Evolutionary conservation across 2,329 filamentous ascomycete species (phyloP).

Genomic region (Clarireedia homoeocarpa): DNA sequence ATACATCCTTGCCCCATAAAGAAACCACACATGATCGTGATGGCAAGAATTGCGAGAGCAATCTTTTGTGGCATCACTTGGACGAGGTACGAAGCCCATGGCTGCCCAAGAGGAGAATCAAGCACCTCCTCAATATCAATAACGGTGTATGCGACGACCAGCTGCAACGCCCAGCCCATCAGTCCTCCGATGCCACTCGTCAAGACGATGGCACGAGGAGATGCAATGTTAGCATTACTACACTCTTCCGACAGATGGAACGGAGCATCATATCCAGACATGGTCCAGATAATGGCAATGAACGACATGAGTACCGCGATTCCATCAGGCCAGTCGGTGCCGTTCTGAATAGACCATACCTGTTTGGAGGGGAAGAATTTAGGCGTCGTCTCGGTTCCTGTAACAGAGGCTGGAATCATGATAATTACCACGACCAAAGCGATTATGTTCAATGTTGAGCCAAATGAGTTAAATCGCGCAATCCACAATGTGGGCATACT

Average conservation of each 20-base stretch:
- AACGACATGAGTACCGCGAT: conserved; percentile 65
- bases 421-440: conserved; percentile 59
- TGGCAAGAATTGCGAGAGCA: conserved; percentile 48
- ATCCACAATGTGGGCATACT: conserved; percentile 66
- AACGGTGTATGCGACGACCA: conserved; percentile 63
- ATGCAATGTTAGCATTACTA: conserved; percentile 62
- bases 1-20: conserved; percentile 65
- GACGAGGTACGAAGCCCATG: conserved; percentile 60
- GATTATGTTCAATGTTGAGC: conserved; percentile 63
- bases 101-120: conserved; percentile 55
- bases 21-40: conserved; percentile 60
- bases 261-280: conserved; percentile 58
- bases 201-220: conserved; percentile 63
- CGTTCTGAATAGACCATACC: conserved; percentile 62
- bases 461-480: conserved; percentile 60
- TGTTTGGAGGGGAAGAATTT: conserved; percentile 48
- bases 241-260: conserved; percentile 73
- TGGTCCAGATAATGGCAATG: conserved; percentile 62
- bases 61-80: conserved; percentile 53
- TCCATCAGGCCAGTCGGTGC: conserved; percentile 60
- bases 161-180: conserved; percentile 65
- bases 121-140: conserved; percentile 50
- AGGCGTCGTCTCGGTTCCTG: conserved; percentile 39
- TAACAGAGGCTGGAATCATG: conserved; percentile 53
- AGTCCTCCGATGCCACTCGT: conserved; percentile 59